Base-by-base conservation (phyloP, 208 protist species). In the Acanthamoeba culbertsoni region DNA sequence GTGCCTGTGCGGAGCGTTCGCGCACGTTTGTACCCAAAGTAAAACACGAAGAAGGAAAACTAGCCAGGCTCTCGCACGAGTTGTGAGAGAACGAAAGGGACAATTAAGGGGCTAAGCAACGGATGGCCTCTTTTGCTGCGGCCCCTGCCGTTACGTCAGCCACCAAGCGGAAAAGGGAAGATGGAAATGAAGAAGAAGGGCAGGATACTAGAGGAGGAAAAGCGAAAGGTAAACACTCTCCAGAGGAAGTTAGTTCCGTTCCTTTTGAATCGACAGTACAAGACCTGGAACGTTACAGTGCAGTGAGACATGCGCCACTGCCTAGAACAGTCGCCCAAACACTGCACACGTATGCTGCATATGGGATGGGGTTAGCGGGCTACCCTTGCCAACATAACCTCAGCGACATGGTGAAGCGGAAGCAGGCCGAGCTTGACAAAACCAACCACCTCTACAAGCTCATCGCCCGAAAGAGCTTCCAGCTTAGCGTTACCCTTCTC, bases 401-500 rank as follows among this genome's bases (percentile, higher is more conserved):
- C 63, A 43, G 53, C 42, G 71, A 82, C 26, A 43, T 43, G 26
- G 71, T 53, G 6, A 37, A 53, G 45, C 71, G 71, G 26, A 82
- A 82, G 71, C 71, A 82, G 71, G 42, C 42, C 71, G 71, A 82
- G 71, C 37, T 82, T 20, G 71, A 82, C 23, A 37, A 31, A 5
- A 82, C 71, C 26, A 82, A 82, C 71, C 71, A 82, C 16, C 71
- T 82, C 71, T 82, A 82, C 71, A 82, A 82, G 71, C 42, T 43
- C 1, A 18, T 82, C 26, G 71, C 71, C 0, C 71, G 71, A 8
- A 82, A 82, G 28, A 82, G 71, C 71, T 82, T 82, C 71, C 71
- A 82, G 43, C 43, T 82, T 43, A 82, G 71, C 71, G 42, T 82
- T n/a, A 82, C 71, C 71, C 71, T 82, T 3, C 71, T 82, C 26